phyloP scores from a whole-genome alignment of 1,139 yeast species.

The Eremothecium sinecaudum region DNA sequence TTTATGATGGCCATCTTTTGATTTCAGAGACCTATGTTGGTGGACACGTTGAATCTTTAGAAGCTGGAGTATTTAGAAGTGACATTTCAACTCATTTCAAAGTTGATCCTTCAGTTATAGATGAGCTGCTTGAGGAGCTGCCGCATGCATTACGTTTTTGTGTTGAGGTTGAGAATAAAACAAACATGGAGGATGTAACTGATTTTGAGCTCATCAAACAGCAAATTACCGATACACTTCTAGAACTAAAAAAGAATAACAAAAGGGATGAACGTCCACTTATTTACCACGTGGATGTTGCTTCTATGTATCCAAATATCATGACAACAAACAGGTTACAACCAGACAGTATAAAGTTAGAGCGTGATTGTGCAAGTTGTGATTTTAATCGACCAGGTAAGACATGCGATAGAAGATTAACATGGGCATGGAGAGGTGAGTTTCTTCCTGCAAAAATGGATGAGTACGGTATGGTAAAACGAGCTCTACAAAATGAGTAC shows the following conservation, averaged over 20 bases:
- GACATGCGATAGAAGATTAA: slow-evolving; percentile 78
- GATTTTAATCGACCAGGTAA: slow-evolving; percentile 95
- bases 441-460: slow-evolving; percentile 84
- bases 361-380: slow-evolving; percentile 94
- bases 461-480: slow-evolving; percentile 82
- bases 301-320: slow-evolving; percentile 98
- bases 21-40: slow-evolving; percentile 98
- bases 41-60: slow-evolving; percentile 95
- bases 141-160: slow-evolving; percentile 74
- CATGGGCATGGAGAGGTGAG: slow-evolving; percentile 99
- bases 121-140: slow-evolving; percentile 64
- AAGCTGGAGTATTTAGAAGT: slow-evolving; percentile 94
- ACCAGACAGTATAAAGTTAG: slow-evolving; percentile 95
- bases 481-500: slow-evolving; percentile 69
- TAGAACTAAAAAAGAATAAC: slow-evolving; percentile 53
- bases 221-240: slow-evolving; percentile 45
- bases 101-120: slow-evolving; percentile 74
- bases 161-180: slow-evolving; percentile 71
- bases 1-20: slow-evolving; percentile 85
- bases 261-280: slow-evolving; percentile 67
- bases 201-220: slow-evolving; percentile 69
- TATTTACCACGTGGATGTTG: slow-evolving; percentile 96
- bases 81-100: slow-evolving; percentile 71
- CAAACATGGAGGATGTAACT: slow-evolving; percentile 61
- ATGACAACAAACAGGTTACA: slow-evolving; percentile 96